A percentile compares a stretch with the other conserved stretches of the same genome.
Conservation (phyloP, 2,329 filamentous ascomycete species). For the Xylogone sp. region DNA sequence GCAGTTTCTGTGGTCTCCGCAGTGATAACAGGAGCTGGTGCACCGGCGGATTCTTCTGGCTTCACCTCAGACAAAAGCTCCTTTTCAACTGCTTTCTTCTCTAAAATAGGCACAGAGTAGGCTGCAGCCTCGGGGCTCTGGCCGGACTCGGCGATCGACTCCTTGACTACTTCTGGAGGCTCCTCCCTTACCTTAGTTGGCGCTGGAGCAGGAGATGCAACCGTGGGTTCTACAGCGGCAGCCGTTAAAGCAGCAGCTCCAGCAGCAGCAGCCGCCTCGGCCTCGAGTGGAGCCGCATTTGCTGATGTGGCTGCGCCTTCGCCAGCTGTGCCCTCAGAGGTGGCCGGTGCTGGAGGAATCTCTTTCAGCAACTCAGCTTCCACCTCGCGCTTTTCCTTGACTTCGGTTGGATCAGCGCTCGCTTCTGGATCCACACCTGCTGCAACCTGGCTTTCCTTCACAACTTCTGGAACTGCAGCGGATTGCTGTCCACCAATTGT, state of each 20-base stretch:
- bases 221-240: no score
- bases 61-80: slow-evolving; percentile 67
- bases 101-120: slow-evolving; percentile 63
- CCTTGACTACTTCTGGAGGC: slow-evolving; percentile 53
- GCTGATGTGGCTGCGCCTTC: slow-evolving; percentile 51
- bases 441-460: slow-evolving; percentile 69
- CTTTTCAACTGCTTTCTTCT: slow-evolving; percentile 71
- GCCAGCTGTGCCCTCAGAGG: slow-evolving; percentile 52
- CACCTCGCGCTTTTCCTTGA: slow-evolving; percentile 66
- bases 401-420: slow-evolving; percentile 59
- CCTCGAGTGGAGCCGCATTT: slow-evolving; percentile 36
- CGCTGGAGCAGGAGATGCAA: no score
- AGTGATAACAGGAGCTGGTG: slow-evolving; percentile 23
- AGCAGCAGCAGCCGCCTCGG: slow-evolving; percentile 37
- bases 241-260: slow-evolving; percentile 41
- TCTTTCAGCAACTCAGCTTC: slow-evolving; percentile 68
- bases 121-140: slow-evolving; percentile 67
- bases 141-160: slow-evolving; percentile 55
- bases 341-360: slow-evolving; percentile 56
- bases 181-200: slow-evolving; percentile 43
- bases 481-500: slow-evolving; percentile 38
- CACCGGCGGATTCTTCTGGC: slow-evolving; percentile 27
- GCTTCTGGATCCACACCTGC: slow-evolving; percentile 63
- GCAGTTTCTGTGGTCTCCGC: slow-evolving; percentile 4
- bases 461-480: slow-evolving; percentile 54